Base-by-base conservation (phyloP, 2,329 filamentous ascomycete species). In the Geosmithia flava region DNA sequence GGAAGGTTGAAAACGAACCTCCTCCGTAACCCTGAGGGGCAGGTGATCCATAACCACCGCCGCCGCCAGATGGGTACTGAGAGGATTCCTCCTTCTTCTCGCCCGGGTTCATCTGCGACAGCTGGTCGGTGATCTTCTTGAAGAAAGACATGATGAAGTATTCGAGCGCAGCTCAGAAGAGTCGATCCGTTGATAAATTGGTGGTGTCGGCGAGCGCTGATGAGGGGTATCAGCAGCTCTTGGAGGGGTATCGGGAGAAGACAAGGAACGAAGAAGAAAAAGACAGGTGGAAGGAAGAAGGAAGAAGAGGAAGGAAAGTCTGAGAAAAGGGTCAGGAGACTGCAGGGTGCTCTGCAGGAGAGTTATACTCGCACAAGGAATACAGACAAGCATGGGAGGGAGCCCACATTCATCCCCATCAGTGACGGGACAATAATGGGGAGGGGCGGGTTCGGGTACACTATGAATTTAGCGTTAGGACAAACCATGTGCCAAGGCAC, bases 71-170 rank as follows among this genome's bases (percentile, higher is more conserved):
- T 27, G 23, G 23, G 23, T 44, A 33, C n/a, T 20, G 7, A 20
- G 20, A 49, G 23, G 56, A 56, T 48, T 59, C 51, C 33, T 56
- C 51, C 48, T 58, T 58, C 53, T 66, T 60, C 46, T 64, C 66
- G 46, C 67, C 69, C 54, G 75, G 64, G 46, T 63, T 67, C 48
- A 27, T 27, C 23, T 27, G 23, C 23, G 23, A 27, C 23, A 76
- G 63, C 55, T 68, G 67, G 56, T 76, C 70, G 50, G 63, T 60
- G 45, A 70, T 54, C 54, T 68, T 68, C 52, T 65, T 66, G 57
- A 70, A 65, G 56, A 70, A 70, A 37, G 68, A 70, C 68, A 71
- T 71, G 52, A 47, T 61, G 56, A 27, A 47, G 39, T 40, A 17
- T 16, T 17, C 17, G n/a, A 33, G 47, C 27, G 40, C 7, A 10